Conservation (phyloP, 441 rosid genomes). For the Populus tomentosa region DNA sequence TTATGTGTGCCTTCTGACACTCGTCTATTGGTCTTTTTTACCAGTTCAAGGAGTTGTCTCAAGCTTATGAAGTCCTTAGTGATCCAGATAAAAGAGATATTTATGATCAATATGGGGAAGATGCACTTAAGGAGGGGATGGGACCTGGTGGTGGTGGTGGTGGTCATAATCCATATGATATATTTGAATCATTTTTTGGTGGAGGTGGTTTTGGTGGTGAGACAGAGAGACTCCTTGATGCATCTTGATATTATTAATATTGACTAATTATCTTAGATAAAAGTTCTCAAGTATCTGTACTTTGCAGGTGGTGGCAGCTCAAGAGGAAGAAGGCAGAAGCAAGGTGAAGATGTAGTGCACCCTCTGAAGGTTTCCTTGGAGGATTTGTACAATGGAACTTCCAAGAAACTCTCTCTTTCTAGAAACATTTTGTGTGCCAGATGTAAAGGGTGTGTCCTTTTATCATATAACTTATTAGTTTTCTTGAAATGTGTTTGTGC, state of each 20-base stretch:
- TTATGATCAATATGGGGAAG: slow-evolving; percentile 91
- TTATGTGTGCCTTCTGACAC: slow-evolving; percentile 3
- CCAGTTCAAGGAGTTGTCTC: slow-evolving; percentile 88
- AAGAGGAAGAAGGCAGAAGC: slow-evolving; percentile 67
- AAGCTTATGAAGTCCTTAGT: slow-evolving; percentile 86
- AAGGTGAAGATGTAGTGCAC: slow-evolving; percentile 73
- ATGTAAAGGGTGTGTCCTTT: slow-evolving; percentile 57
- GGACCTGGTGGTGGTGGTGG: slow-evolving; percentile 47
- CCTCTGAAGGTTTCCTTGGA: slow-evolving; percentile 64
- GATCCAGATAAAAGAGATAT: slow-evolving; percentile 86
- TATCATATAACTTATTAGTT: neutral
- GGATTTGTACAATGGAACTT: slow-evolving; percentile 58
- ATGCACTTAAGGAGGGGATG: slow-evolving; percentile 85
- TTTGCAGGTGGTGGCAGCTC: slow-evolving; percentile 47
- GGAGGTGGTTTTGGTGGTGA: slow-evolving; percentile 64
- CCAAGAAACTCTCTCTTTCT: slow-evolving; percentile 65
- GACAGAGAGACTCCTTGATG: neutral
- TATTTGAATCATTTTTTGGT: slow-evolving; percentile 75
- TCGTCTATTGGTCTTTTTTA: neutral
- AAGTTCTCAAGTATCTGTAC: neutral
- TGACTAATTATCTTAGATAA: neutral
- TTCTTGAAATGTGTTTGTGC: no score
- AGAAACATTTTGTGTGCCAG: slow-evolving; percentile 61
- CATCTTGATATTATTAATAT: neutral
- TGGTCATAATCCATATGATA: slow-evolving; percentile 75